A percentile compares a stretch with the other conserved stretches of the same genome.
Conservation (phyloP, 179 eudicot species). For the Actinidia arguta region DNA sequence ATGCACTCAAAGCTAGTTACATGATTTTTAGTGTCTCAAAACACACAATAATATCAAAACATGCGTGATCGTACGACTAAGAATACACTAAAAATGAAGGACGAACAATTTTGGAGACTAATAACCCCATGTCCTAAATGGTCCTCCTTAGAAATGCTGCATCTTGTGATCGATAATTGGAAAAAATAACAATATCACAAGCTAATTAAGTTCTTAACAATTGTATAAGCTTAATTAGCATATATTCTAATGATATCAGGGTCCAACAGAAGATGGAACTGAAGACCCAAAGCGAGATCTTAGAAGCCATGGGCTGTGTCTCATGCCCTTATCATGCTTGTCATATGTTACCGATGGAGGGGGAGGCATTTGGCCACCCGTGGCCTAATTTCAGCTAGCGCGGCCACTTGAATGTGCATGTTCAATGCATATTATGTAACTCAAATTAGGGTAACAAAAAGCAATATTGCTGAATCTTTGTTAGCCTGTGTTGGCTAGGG, state of each 20-base stretch:
- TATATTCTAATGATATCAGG: slow-evolving; percentile 26
- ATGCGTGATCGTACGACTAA: no score
- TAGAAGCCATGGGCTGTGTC: slow-evolving; percentile 81
- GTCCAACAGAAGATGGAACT: slow-evolving; percentile 34
- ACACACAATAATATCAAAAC: no score
- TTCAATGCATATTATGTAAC: background rate
- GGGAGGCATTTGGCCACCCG: slow-evolving; percentile 72
- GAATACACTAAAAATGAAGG: no score
- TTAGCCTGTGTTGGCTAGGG: background rate
- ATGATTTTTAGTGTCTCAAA: no score
- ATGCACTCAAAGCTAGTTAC: no score
- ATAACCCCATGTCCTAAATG: no score
- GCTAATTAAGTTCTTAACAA: background rate
- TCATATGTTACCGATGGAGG: slow-evolving; percentile 65
- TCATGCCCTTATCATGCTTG: slow-evolving; percentile 79
- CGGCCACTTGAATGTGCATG: slow-evolving; percentile 17
- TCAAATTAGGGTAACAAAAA: slow-evolving; percentile 14
- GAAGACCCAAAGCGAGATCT: slow-evolving; percentile 58
- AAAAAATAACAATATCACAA: background rate
- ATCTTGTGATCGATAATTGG: no score
- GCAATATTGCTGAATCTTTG: slow-evolving; percentile 9
- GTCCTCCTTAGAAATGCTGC: no score
- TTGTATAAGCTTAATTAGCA: background rate
- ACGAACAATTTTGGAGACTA: no score
- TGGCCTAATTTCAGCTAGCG: slow-evolving; percentile 34